These are phyloP conservation scores for Mediolabrus comicus DNA, from an alignment of 108 stramenopile genomes.

Conservation along the genomic window DNA sequence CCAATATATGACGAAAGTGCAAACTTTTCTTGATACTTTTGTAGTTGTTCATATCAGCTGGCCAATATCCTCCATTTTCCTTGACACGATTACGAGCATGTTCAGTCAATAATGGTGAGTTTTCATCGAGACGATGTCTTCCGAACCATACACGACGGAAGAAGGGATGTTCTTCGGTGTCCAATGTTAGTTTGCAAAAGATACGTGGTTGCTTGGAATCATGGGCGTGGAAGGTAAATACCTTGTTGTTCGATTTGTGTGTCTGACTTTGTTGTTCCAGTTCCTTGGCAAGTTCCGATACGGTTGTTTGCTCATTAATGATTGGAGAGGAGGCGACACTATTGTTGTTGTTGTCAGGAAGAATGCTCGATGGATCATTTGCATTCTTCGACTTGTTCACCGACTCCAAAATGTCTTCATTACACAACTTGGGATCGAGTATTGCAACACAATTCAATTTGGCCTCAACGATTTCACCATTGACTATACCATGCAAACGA, in stretches of 20 bases:
- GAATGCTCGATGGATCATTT: no score
- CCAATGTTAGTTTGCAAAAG: constrained; percentile 66
- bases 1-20: constrained; percentile 76
- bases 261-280: no score
- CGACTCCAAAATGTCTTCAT: neutral
- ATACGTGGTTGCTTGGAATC: constrained; percentile 47
- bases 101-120: constrained; percentile 67
- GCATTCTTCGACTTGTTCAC: no score
- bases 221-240: constrained; percentile 4
- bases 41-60: constrained; percentile 53
- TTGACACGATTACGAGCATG: constrained; percentile 50
- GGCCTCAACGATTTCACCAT: constrained; percentile 80
- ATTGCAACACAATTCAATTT: constrained; percentile 70
- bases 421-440: constrained; percentile 45
- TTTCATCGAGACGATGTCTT: constrained; percentile 70
- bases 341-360: neutral
- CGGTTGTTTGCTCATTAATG: neutral
- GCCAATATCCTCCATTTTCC: constrained; percentile 71
- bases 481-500: constrained; percentile 56
- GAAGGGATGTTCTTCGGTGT: constrained; percentile 74
- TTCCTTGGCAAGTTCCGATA: constrained; percentile 1
- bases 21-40: constrained; percentile 51
- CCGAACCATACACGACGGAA: constrained; percentile 78
- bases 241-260: no score
- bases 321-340: neutral